These are phyloP conservation scores for Phialophora macrospora DNA, from an alignment of 2,329 filamentous ascomycete genomes.

Conservation along the genomic window DNA sequence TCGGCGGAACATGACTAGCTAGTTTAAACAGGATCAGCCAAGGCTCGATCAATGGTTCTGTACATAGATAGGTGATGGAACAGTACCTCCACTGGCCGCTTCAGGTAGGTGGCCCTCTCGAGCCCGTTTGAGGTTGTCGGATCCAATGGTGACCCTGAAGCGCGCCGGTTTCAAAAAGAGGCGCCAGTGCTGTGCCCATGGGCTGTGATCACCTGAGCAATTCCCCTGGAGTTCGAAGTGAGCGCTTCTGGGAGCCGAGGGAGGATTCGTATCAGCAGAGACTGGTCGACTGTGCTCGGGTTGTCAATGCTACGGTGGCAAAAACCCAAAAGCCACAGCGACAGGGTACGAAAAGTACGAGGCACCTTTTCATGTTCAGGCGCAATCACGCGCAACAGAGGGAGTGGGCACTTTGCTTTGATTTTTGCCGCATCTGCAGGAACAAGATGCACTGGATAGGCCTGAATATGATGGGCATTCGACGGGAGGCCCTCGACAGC, in stretches of 20 bases:
- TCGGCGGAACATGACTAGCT: neutral
- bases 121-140: conserved; percentile 15
- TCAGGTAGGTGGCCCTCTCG: conserved; percentile 1
- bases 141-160: neutral
- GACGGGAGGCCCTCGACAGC: neutral
- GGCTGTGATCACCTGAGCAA: conserved; percentile 29
- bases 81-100: neutral
- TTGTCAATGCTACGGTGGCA: conserved; percentile 23
- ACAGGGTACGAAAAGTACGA: conserved; percentile 13
- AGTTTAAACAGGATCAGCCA: neutral
- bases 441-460: conserved; percentile 23
- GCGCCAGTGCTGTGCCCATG: conserved; percentile 16
- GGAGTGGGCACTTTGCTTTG: neutral
- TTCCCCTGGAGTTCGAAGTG: conserved; percentile 12
- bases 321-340: conserved; percentile 17
- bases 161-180: conserved; percentile 25
- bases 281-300: neutral
- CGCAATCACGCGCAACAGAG: neutral
- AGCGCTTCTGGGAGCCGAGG: conserved; percentile 14
- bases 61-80: neutral
- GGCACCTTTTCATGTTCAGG: neutral
- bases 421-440: conserved; percentile 22
- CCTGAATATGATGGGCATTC: neutral
- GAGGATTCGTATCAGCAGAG: conserved; percentile 5
- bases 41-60: neutral